phyloP scores from a whole-genome alignment of 345 rosid genomes.

The Hevea brasiliensis region DNA sequence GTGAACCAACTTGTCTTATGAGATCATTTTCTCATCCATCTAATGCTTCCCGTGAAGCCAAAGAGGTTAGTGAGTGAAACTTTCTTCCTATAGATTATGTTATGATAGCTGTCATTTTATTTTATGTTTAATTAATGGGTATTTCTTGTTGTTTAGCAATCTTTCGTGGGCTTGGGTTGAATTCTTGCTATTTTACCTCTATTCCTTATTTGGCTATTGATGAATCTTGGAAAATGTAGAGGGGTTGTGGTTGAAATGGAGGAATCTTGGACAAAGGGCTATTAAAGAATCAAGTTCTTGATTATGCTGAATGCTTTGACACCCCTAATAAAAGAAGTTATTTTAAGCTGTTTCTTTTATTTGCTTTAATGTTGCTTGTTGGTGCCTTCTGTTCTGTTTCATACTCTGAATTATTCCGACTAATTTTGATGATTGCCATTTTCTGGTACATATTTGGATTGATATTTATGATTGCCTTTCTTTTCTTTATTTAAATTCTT shows the following conservation, averaged over 20 bases:
- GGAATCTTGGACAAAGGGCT: no score
- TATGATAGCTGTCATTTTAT: no score
- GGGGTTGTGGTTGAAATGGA: no score
- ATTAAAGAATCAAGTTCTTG: no score
- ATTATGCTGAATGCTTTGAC: constrained; percentile 1
- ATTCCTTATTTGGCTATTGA: constrained; percentile 1
- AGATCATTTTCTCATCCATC: constrained; percentile 90
- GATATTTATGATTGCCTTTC: not conserved
- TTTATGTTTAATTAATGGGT: not conserved
- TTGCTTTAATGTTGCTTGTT: not conserved
- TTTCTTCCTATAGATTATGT: no score
- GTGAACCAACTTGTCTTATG: constrained; percentile 66
- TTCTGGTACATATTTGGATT: not conserved
- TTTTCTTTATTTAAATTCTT: not conserved
- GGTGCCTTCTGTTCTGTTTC: not conserved
- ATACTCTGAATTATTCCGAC: not conserved
- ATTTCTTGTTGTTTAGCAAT: not conserved
- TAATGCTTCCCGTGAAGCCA: constrained; percentile 46
- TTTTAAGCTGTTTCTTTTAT: not conserved
- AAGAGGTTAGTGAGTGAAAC: constrained; percentile 46
- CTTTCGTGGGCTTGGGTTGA: not conserved
- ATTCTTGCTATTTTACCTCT: not conserved
- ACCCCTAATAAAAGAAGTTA: not conserved
- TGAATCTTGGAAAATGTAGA: constrained; percentile 12
- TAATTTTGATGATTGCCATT: not conserved